Base-by-base conservation (phyloP, 495 filamentous ascomycete genomes). In the Penicillium odoratum region DNA sequence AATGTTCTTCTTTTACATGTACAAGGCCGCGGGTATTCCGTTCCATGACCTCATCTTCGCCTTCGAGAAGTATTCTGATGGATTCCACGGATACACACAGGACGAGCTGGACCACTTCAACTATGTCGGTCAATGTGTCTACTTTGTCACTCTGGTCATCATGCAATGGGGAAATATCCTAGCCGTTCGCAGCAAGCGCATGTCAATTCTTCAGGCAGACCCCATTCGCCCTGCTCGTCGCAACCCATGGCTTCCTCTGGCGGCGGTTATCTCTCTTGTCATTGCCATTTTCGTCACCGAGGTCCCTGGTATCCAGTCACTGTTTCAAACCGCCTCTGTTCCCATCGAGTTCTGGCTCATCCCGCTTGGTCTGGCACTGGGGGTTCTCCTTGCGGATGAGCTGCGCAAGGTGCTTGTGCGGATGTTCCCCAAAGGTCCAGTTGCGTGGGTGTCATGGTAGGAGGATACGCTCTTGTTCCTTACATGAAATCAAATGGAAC, bases 71-170 rank as follows among this genome's bases (percentile, higher is more conserved):
- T 81, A 76, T 63, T 60, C 66, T 1, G 79, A 66, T 18, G 79
- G 79, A 36, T 78, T 81, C 65, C 68, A 80, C 59, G 79, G 77
- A 7, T 81, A 81, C 57, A 67, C 71, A 0, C 33, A 66, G 25
- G 73, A 72, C 16, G 49, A 81, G 55, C 61, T 81, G 6, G 68
- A 58, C 13, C 51, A 70, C 36, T 78, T 79, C 73, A 77, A 74
- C 63, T 70, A 64, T 42, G 76, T 79, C 45, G 86, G 84, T 21
- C 84, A 81, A 29, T 83, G 80, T 26, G 83, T 90, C 36, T 91
- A 91, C 61, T 91, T 91, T 59, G 81, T 90, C 31, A 88, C 81
- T n/a, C 72, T 91, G 8, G 85, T 91, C 7, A 74, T 77, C 53
- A 70, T 80, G 60, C 78, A 81, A 55, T 81, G 78, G 79, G 77